Base-by-base conservation (phyloP, 2,329 filamentous ascomycete species). In the Xylariaceae sp. region DNA sequence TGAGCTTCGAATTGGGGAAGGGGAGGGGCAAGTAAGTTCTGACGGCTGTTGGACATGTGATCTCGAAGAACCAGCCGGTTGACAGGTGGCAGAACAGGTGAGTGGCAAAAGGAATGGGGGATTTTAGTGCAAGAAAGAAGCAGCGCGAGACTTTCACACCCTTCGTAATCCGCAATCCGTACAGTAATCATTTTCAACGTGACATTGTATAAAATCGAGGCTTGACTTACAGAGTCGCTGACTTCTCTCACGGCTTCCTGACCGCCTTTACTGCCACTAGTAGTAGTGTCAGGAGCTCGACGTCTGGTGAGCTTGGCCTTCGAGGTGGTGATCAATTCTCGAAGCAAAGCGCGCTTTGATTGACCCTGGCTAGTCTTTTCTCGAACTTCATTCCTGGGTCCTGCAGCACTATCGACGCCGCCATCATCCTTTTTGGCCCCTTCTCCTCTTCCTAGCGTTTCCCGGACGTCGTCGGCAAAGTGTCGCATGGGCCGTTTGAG, bases 401-500 rank as follows among this genome's bases (percentile, higher is more conserved):
- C 58, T 51, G 55, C 47, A 55, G 51, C 37, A 45, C 53, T 47
- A 52, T 11, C 55, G 10, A 39, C n/a, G 10, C 51, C 45, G 34
- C 17, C 34, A 48, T 49, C 34, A 35, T 39, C 47, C 35, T 50
- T 51, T 47, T 39, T 56, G n/a, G 47, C 60, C 57, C 51, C 58
- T 61, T 63, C 58, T 59, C 39, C 49, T 53, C 42, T 51, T 57
- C 51, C 54, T 42, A 58, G 55, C 11, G 59, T 51, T 53, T 63
- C 62, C 53, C 62, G 64, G 35, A 60, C 63, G n/a, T 69, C 68
- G 49, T 60, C 62, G 54, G 67, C 59, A 57, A 68, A 59, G 34
- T 61, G 64, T 30, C 68, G 62, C 48, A 66, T 62, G 51, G 67
- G 66, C 15, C 66, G 68, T 60, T 61, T 69, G 13, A 70, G 57